Evolutionary conservation across 192 early-diverging fungal species (phyloP).

Genomic region (Coemansia biformis): DNA sequence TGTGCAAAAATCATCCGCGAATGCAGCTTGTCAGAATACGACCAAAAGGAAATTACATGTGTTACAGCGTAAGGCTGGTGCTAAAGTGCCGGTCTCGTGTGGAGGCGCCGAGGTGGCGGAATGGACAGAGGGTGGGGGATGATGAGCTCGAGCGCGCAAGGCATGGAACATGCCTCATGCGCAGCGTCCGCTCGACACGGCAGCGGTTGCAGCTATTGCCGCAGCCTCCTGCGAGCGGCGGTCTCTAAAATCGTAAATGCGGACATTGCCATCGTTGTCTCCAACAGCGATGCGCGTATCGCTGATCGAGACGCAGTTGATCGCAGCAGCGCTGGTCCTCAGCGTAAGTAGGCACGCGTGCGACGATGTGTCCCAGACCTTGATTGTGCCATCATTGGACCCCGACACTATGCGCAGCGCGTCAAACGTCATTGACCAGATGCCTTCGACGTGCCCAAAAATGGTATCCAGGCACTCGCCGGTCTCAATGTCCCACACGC

Average conservation of each 20-base stretch:
- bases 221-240: background rate
- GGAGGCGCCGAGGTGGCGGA: too few relatives aligned
- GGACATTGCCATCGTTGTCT: slow-evolving; percentile 75
- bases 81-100: too few relatives aligned
- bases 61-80: too few relatives aligned
- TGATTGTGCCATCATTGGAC: slow-evolving; percentile 65
- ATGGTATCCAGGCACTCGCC: slow-evolving; percentile 71
- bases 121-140: too few relatives aligned
- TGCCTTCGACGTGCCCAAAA: slow-evolving; percentile 76
- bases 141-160: too few relatives aligned
- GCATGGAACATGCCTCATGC: too few relatives aligned
- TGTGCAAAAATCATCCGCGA: too few relatives aligned
- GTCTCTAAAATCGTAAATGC: slow-evolving; percentile 76
- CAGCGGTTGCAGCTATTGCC: too few relatives aligned
- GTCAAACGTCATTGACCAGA: slow-evolving; percentile 78
- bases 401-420: slow-evolving; percentile 63
- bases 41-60: too few relatives aligned
- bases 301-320: slow-evolving; percentile 75
- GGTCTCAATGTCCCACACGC: slow-evolving; percentile 85
- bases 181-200: too few relatives aligned
- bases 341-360: slow-evolving; percentile 65
- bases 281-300: slow-evolving; percentile 86
- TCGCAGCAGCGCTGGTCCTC: slow-evolving; percentile 60
- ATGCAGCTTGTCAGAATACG: too few relatives aligned
- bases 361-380: slow-evolving; percentile 70